Base-by-base conservation (phyloP, 768 basidiomycete genomes). In the Boletales sp. region DNA sequence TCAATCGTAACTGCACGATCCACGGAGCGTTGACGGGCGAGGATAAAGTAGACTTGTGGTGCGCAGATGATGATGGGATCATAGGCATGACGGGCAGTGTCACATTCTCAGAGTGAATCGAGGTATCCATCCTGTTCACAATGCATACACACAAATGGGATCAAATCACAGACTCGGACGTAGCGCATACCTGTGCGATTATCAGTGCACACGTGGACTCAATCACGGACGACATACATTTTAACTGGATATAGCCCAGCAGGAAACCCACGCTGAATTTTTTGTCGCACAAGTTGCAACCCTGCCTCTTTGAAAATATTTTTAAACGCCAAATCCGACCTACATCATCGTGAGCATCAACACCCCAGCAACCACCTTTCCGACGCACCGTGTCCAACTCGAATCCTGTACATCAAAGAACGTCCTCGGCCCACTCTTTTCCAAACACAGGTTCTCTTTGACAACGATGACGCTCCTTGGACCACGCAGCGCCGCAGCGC, bases 341-440 rank as follows among this genome's bases (percentile, higher is more conserved):
- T 97, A 58, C 2, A 40, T 12, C 43, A 48, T 7, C 24, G 18
- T 51, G 35, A 50, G 53, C 40, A 56, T 47, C 34, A 24, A 45
- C 19, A 21, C 43, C 30, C 19, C n/a, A 19, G 37, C 9, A 47
- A 43, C 48, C 8, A 31, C n/a, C n/a, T n/a, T n/a, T 34, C n/a
- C 9, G 19, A 50, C 59, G 0, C 44, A 90, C 94, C 95, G 81
- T 9, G 90, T 97, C 61, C 95, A 71, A 62, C 88, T 94, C 15
- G 90, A 94, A 68, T 99, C 95, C 49, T 86, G 73, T 49, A 86
- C 82, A 61, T 97, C 94, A 59, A 92, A 91, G 8, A 83, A 64
- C 11, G 77, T 72, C 19, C 71, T 69, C 0, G 82, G 73, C 2
- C 79, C 85, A 30, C 77, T 78, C 2, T 51, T 60, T 60, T 94